These are phyloP conservation scores for Plasmodium adleri DNA, from an alignment of 169 alveolate species.

Conservation along the genomic window DNA sequence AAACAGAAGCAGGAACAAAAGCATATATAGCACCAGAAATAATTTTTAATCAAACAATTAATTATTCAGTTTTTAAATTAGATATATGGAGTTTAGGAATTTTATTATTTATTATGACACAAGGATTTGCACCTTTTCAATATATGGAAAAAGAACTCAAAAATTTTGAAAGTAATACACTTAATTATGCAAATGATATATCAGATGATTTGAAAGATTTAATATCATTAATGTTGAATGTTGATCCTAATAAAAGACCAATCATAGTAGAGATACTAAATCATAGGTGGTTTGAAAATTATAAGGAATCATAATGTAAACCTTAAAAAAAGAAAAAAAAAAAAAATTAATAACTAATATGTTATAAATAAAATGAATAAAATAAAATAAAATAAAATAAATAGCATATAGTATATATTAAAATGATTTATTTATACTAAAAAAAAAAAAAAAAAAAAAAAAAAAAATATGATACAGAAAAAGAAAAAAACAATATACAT, in stretches of 20 bases:
- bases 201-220: conserved; percentile 63
- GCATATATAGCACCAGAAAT: conserved; percentile 85
- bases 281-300: conserved; percentile 51
- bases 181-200: conserved; percentile 42
- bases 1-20: conserved; percentile 84
- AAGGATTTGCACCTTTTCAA: conserved; percentile 92
- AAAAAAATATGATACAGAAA: too few relatives aligned
- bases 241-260: conserved; percentile 68
- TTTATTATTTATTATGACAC: conserved; percentile 83
- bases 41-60: conserved; percentile 77
- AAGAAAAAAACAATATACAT: too few relatives aligned
- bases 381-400: not conserved
- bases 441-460: too few relatives aligned
- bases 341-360: not conserved
- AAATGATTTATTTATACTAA: too few relatives aligned
- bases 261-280: conserved; percentile 62
- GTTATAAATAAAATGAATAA: not conserved
- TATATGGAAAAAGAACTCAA: conserved; percentile 80
- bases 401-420: not conserved
- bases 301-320: not conserved
- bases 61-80: conserved; percentile 80
- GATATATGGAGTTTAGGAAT: conserved; percentile 84
- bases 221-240: conserved; percentile 63
- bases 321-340: not conserved
- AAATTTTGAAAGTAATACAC: conserved; percentile 41